These are phyloP conservation scores for Schizosaccharomyces japonicus DNA, from an alignment of 805 yeast species.

Conservation along the genomic window DNA sequence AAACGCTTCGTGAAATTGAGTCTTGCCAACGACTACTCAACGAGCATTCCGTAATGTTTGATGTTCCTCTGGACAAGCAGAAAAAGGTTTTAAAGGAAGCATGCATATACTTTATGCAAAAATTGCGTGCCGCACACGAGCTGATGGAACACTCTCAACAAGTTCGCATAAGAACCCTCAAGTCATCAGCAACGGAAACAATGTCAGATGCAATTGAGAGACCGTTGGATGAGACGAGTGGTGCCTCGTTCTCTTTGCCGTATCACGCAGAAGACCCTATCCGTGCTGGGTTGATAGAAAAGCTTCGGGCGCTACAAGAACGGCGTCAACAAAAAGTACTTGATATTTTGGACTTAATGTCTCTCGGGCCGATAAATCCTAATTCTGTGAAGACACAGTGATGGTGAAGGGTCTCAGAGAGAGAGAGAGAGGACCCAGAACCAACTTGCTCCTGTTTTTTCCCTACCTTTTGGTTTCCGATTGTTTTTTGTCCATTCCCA, in stretches of 20 bases:
- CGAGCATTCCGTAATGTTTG: background rate
- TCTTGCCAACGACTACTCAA: background rate
- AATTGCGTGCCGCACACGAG: background rate
- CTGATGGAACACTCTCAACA: background rate
- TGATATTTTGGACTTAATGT: background rate
- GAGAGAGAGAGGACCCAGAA: no score
- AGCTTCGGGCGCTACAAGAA: background rate
- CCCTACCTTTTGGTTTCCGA: background rate
- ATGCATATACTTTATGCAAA: background rate
- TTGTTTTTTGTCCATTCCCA: background rate
- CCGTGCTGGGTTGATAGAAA: background rate
- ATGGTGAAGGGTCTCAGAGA: no score
- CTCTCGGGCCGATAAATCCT: background rate
- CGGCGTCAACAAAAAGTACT: background rate
- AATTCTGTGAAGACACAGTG: no score
- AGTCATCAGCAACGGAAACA: no score
- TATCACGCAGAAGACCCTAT: background rate
- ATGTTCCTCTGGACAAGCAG: background rate
- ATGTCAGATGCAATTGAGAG: no score
- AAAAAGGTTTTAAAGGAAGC: background rate
- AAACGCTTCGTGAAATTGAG: conserved; percentile 1
- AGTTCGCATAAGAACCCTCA: no score
- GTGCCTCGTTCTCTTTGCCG: no score
- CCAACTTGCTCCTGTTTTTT: background rate
- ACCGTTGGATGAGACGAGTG: no score